Conservation (phyloP, 139 green algal species). For the Medakamo hakoo region DNA sequence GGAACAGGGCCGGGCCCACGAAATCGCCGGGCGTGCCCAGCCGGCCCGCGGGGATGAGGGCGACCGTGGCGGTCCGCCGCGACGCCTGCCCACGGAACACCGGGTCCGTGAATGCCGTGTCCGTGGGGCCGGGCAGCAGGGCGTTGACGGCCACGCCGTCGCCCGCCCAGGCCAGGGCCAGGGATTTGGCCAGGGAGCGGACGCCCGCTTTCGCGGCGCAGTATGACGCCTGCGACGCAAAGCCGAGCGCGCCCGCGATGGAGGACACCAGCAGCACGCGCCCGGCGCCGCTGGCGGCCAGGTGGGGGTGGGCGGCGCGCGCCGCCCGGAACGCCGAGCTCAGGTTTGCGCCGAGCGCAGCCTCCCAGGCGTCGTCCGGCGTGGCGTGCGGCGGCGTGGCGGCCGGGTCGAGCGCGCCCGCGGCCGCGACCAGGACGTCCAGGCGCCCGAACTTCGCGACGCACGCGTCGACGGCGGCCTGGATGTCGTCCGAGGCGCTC, state of each 20-base stretch:
- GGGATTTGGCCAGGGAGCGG: background rate
- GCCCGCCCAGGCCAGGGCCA: background rate
- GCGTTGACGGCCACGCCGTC: background rate
- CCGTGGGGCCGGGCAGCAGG: background rate
- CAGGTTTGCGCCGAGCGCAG: background rate
- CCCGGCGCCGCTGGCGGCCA: background rate
- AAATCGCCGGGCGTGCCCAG: background rate
- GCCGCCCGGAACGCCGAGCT: background rate
- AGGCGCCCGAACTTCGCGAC: no score
- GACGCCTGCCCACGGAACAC: background rate
- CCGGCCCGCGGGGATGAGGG: background rate
- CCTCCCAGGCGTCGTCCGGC: background rate
- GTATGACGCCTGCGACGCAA: background rate
- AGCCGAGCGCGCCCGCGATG: background rate
- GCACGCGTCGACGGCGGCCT: background rate
- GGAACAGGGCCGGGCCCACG: background rate
- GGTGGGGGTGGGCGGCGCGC: no score
- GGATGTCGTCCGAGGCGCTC: background rate
- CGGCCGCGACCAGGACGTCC: background rate
- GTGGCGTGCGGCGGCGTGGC: background rate
- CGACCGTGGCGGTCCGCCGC: background rate
- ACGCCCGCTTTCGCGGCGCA: background rate
- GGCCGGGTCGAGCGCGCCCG: background rate
- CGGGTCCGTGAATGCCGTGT: background rate
- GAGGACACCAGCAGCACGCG: background rate